These are phyloP conservation scores for Saussurea involucrata DNA, from an alignment of 129 eudicot genomes.

Conservation along the genomic window DNA sequence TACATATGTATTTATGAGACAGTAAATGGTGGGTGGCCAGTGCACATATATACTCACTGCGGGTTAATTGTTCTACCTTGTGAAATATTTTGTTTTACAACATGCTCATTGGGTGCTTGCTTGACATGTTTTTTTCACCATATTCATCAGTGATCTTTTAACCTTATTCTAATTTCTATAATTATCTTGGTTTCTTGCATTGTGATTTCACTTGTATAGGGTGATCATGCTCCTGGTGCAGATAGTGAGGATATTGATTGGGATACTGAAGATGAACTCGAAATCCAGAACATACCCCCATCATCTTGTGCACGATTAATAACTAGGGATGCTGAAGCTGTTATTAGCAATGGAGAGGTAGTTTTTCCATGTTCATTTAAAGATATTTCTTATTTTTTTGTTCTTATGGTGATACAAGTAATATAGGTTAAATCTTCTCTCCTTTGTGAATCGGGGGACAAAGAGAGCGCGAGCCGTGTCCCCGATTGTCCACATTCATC, in stretches of 20 bases:
- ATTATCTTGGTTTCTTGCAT: neutral
- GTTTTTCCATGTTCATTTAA: neutral
- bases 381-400: neutral
- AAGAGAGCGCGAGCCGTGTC: too few relatives aligned
- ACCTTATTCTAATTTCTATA: neutral
- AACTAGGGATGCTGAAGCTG: slow-evolving; percentile 26
- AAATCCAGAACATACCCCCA: slow-evolving; percentile 36
- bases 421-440: neutral
- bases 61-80: neutral
- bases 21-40: neutral
- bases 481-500: too few relatives aligned
- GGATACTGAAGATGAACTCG: slow-evolving; percentile 74
- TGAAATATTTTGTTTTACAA: neutral
- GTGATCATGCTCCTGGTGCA: slow-evolving; percentile 41
- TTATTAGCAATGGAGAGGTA: slow-evolving; percentile 46
- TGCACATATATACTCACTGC: neutral
- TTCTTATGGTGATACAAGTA: neutral
- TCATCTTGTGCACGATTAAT: slow-evolving; percentile 31
- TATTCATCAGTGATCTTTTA: neutral
- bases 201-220: slow-evolving; percentile 33
- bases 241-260: slow-evolving; percentile 49
- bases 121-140: neutral
- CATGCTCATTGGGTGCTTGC: neutral
- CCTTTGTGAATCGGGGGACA: neutral
- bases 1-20: too few relatives aligned